Evolutionary conservation across 352 stramenopile genomes (phyloP), one percentile per base, ranked within the genome.

Genomic region (Phytophthora hibernalis): DNA sequence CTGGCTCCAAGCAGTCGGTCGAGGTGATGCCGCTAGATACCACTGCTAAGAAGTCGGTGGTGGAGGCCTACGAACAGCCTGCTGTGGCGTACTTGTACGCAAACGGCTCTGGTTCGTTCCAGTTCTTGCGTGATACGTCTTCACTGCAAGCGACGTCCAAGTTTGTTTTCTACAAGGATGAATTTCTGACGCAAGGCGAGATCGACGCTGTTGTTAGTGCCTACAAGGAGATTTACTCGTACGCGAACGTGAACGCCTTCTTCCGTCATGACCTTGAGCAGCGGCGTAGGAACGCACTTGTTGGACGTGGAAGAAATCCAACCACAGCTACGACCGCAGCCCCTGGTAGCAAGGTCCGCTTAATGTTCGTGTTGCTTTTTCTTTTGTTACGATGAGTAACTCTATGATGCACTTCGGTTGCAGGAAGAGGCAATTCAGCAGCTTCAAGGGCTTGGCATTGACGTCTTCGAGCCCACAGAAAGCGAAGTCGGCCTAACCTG

Each of bases 121-220:
- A 94, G 54, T 94, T 93, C 52, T 53, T 93, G 54, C 80, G 82
- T 6, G 83, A 90, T 56, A 67, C 71, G 22, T 77, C 74, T 12
- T 67, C 65, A 16, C 68, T 78, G 61, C 70, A 77, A 54, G 76
- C 76, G 20, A 54, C 56, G 9, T 68, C 71, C 26, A 82, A 80
- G 51, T 96, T 96, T 53, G 80, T 96, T 22, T 92, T 95, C 30
- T 96, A 92, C 69, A 96, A 94, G 61, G 88, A 96, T 51, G 83
- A 94, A n/a, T 87, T 72, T 22, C 47, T 96, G 13, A 91, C 83
- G 16, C 63, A 82, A 51, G 59, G 50, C 22, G 88, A 96, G 61
- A 77, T 95, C 24, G 74, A 91, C 42, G 88, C 88, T 11, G 70
- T 96, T 49, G 85, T 94, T n/a, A 74, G 66, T 16, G 88, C 88